Percentiles rank a stretch among this genome's conserved stretches.
Conservation (phyloP, 1,284 basidiomycete species). For the Heterobasidion irregulare region DNA sequence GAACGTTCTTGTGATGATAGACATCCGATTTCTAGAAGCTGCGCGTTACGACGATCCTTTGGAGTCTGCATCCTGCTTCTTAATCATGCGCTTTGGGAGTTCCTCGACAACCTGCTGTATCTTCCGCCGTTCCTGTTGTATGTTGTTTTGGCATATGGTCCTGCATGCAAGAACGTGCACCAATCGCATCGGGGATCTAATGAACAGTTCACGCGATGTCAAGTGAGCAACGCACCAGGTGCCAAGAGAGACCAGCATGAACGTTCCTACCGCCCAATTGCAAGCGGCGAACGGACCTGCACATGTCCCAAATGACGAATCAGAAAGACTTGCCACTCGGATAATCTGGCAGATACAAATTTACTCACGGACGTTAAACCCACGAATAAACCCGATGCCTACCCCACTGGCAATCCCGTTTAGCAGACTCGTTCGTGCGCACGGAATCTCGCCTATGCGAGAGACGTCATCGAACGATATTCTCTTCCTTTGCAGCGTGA, state of each 20-base stretch:
- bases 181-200: not conserved
- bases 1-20: no score
- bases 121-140: slow-evolving; percentile 44
- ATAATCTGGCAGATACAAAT: not conserved
- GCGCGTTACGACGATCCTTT: no score
- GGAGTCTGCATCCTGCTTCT: slow-evolving; percentile 15
- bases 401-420: slow-evolving; percentile 46
- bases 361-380: slow-evolving; percentile 38
- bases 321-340: not conserved
- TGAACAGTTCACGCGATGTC: not conserved
- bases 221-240: slow-evolving; percentile 31
- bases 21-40: no score
- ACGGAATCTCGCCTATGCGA: slow-evolving; percentile 51
- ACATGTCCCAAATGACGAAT: not conserved
- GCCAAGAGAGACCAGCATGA: slow-evolving; percentile 40
- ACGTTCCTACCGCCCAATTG: slow-evolving; percentile 50
- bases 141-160: slow-evolving; percentile 53
- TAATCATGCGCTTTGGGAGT: slow-evolving; percentile 46
- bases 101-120: slow-evolving; percentile 52
- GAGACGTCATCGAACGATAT: slow-evolving; percentile 37
- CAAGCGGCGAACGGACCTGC: slow-evolving; percentile 36
- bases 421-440: slow-evolving; percentile 43
- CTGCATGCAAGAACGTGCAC: slow-evolving; percentile 14
- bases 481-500: slow-evolving; percentile 29
- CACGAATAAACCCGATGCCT: slow-evolving; percentile 50